Base-by-base conservation (phyloP, 2,329 filamentous ascomycete genomes). In the Periconia sp. region DNA sequence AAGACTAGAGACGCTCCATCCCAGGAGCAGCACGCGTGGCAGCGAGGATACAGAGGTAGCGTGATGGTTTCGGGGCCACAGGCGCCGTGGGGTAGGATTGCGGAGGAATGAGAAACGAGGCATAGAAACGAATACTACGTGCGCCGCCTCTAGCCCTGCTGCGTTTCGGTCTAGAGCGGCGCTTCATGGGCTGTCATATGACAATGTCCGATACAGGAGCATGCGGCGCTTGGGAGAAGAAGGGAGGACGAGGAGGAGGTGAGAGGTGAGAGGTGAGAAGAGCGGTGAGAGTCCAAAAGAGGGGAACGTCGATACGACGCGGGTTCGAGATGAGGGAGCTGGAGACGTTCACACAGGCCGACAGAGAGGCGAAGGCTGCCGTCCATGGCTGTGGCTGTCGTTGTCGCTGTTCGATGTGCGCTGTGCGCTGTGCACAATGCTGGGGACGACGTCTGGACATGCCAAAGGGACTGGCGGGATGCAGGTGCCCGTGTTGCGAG, bases 141-240 rank as follows among this genome's bases (percentile, higher is more conserved):
- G n/a, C n/a, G n/a, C n/a, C n/a, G n/a, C n/a, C n/a, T n/a, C n/a
- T n/a, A n/a, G n/a, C n/a, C n/a, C n/a, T n/a, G n/a, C n/a, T n/a
- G n/a, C n/a, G n/a, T n/a, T n/a, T n/a, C 45, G 39, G 32, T 33
- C 47, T 36, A 36, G 43, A 40, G 45, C 41, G 43, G 39, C 41
- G 43, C 33, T 29, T 49, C 31, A 37, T 31, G 48, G 35, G 56
- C 38, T 45, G 57, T 69, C 65, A 67, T 57, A 65, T 66, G 64
- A 68, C 55, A 38, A 30, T 18, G 11, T 38, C 52, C 40, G 48
- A 42, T 46, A 47, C 36, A 54, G 51, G 45, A 50, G 26, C 37
- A 33, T 40, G 44, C 23, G 26, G 38, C 31, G 40, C 42, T 37
- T 34, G 42, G 17, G 34, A 24, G 16, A n/a, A 16, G 16, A 43